phyloP scores from a whole-genome alignment of 176 grass and related monocot genomes.

The Rhipidocladum racemiflorum region DNA sequence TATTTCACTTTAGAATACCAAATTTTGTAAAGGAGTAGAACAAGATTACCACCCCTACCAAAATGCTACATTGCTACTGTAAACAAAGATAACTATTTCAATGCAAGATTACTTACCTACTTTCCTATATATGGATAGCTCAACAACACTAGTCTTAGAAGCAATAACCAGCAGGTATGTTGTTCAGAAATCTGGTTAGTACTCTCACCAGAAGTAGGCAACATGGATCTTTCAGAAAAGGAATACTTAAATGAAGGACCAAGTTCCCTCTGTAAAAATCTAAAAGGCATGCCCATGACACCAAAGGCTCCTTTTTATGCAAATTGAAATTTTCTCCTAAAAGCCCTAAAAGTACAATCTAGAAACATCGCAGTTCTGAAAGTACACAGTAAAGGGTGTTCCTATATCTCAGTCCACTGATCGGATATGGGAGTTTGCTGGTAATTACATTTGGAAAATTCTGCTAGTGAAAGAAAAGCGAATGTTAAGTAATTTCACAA shows the following conservation, averaged over 20 bases:
- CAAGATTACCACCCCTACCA: not conserved
- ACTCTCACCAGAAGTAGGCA: conserved; percentile 7
- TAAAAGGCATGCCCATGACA: not conserved
- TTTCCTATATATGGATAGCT: conserved; percentile 12
- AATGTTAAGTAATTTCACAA: not conserved
- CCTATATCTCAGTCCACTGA: too few relatives aligned
- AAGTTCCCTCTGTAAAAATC: conserved; percentile 7
- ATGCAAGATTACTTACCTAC: not conserved
- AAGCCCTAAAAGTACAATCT: not conserved
- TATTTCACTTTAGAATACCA: too few relatives aligned
- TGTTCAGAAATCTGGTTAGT: conserved; percentile 5
- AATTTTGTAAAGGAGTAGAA: too few relatives aligned
- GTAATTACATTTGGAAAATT: conserved; percentile 1
- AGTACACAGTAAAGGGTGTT: not conserved
- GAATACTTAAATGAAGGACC: not conserved
- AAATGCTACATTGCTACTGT: not conserved
- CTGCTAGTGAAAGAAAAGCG: not conserved
- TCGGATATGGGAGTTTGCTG: not conserved
- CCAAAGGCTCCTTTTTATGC: not conserved
- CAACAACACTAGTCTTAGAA: conserved; percentile 19
- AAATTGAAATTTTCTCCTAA: conserved; percentile 1
- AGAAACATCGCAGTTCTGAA: not conserved
- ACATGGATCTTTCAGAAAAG: conserved; percentile 22
- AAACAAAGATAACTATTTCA: not conserved
- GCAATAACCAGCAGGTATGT: conserved; percentile 5